These are phyloP conservation scores for Carex myosuroides DNA, from an alignment of 176 grass and related monocot species.

Conservation along the genomic window DNA sequence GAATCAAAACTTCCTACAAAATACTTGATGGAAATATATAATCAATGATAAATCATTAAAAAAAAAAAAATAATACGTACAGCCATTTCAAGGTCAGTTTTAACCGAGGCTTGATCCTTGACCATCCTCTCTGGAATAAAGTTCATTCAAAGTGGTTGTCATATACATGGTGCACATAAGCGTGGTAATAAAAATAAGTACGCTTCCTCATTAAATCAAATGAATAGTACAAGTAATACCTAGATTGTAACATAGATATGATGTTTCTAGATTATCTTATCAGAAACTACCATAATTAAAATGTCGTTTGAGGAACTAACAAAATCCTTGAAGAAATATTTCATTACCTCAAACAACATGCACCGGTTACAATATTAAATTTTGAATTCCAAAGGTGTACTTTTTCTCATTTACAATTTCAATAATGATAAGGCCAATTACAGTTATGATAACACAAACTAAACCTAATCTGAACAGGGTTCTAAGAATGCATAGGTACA, in stretches of 20 bases:
- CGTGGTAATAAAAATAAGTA: not conserved
- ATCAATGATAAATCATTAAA: not conserved
- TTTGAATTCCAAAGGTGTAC: not conserved
- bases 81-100: conserved; percentile 86
- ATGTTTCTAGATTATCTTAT: not conserved
- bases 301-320: not conserved
- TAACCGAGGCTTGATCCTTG: conserved; percentile 82
- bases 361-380: not conserved
- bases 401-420: not conserved
- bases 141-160: conserved; percentile 22
- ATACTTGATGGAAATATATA: not conserved
- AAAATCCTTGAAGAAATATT: not conserved
- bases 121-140: conserved; percentile 76
- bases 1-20: not conserved
- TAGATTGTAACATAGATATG: not conserved
- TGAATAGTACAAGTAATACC: not conserved
- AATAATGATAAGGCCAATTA: not conserved
- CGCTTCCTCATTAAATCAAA: not conserved
- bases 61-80: conserved; percentile 40
- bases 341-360: not conserved
- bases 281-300: not conserved
- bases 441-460: not conserved
- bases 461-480: not conserved
- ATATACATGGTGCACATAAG: conserved; percentile 8
- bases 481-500: not conserved